Conservation (phyloP, 306 rosid genomes). For the Vigna nakashimae region DNA sequence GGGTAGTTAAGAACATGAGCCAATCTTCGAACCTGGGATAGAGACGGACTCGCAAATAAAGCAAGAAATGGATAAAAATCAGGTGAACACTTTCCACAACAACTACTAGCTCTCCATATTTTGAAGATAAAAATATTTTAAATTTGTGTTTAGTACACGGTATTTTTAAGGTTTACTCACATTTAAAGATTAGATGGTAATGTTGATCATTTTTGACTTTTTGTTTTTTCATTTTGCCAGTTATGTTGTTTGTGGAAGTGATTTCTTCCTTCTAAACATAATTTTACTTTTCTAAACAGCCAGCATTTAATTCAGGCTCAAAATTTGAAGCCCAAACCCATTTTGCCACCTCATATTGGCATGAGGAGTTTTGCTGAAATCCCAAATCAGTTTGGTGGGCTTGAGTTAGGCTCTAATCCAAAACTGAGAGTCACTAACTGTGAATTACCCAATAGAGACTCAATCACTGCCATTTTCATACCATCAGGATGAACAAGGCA, state of each 20-base stretch:
- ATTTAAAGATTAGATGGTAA: neutral
- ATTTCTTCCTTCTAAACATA: neutral
- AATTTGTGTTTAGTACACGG: neutral
- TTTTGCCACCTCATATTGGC: no score
- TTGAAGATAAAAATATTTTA: neutral
- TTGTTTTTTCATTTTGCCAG: neutral
- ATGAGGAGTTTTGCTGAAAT: no score
- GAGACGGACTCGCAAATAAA: slow-evolving; percentile 25
- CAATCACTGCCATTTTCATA: neutral
- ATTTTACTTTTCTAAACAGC: no score
- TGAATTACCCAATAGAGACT: no score
- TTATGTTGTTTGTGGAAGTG: neutral
- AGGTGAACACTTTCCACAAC: slow-evolving; percentile 5
- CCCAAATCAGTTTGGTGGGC: neutral
- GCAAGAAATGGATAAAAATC: slow-evolving; percentile 6
- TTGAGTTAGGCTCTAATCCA: neutral
- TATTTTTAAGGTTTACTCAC: neutral
- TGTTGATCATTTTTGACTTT: neutral
- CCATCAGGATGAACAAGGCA: slow-evolving; percentile 18
- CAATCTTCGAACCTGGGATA: slow-evolving; percentile 13
- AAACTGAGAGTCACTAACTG: neutral
- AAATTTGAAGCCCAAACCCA: no score
- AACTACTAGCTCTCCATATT: neutral
- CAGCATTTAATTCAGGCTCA: no score
- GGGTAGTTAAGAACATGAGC: slow-evolving; percentile 25